These are phyloP conservation scores for Davidsoniella eucalypti DNA, from an alignment of 2,329 filamentous ascomycete genomes.

Conservation along the genomic window DNA sequence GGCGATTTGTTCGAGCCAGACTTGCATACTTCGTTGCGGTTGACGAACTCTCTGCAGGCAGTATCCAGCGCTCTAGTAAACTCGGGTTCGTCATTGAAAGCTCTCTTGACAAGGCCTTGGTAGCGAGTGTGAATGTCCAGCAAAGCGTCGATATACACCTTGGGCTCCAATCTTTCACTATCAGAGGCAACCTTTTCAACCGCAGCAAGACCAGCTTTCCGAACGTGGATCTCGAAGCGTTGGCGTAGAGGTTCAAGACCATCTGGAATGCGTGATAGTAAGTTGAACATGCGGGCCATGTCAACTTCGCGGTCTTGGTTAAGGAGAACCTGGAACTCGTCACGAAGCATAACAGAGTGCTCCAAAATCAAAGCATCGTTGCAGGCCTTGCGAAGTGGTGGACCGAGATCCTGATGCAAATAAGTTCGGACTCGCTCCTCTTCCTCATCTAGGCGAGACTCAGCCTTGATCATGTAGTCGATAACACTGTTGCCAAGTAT, in stretches of 20 bases:
- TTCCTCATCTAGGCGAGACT: conserved; percentile 75
- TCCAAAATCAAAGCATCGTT: conserved; percentile 80
- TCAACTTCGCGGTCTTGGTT: conserved; percentile 93
- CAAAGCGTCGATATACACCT: conserved; percentile 88
- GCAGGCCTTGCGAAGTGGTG: conserved; percentile 70
- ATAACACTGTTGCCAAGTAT: conserved; percentile 94
- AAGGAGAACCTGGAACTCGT: conserved; percentile 87
- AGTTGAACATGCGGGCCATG: conserved; percentile 88
- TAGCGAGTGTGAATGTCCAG: conserved; percentile 92
- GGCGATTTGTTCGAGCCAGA: conserved; percentile 86
- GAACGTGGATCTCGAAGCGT: conserved; percentile 82
- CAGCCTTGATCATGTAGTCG: conserved; percentile 99
- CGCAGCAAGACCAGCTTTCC: conserved; percentile 72
- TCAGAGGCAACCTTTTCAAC: conserved; percentile 83
- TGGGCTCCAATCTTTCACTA: conserved; percentile 82
- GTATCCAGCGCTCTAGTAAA: conserved; percentile 94
- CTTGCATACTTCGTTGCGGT: conserved; percentile 92
- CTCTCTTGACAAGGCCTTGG: conserved; percentile 73
- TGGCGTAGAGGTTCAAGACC: conserved; percentile 76
- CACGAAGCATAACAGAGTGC: conserved; percentile 69
- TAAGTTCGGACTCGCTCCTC: conserved; percentile 88
- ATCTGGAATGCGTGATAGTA: conserved; percentile 76
- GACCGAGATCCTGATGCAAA: conserved; percentile 75
- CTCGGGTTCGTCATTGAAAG: conserved; percentile 89
- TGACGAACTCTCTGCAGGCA: conserved; percentile 94